These are phyloP conservation scores for Cicer pinnatifidum DNA, from an alignment of 306 rosid genomes.

Conservation along the genomic window DNA sequence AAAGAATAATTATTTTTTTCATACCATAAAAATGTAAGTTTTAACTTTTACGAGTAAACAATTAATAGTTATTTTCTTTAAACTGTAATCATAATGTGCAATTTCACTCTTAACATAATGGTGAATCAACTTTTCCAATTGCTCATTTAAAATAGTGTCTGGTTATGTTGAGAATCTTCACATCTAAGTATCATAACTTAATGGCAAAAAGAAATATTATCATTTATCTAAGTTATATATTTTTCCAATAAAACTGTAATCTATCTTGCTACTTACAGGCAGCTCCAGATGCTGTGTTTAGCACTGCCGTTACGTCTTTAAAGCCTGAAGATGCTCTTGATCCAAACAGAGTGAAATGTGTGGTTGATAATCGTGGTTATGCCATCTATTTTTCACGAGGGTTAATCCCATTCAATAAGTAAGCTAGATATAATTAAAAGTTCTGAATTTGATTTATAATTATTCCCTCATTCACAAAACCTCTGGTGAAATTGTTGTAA, in stretches of 20 bases:
- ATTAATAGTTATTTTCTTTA: conserved; percentile 26
- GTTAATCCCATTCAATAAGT: conserved; percentile 92
- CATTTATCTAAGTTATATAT: conserved; percentile 5
- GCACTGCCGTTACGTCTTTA: conserved; percentile 93
- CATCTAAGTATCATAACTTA: not conserved
- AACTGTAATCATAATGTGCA: conserved; percentile 22
- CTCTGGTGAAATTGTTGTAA: conserved; percentile 15
- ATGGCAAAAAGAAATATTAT: conserved; percentile 25
- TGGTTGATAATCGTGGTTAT: conserved; percentile 73
- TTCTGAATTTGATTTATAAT: not conserved
- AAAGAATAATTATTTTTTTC: conserved; percentile 12
- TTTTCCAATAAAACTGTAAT: conserved; percentile 32
- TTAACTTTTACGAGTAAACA: conserved; percentile 4
- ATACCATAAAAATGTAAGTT: conserved; percentile 4
- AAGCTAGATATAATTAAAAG: conserved; percentile 40
- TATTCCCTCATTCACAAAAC: not conserved
- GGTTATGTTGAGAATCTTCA: conserved; percentile 2
- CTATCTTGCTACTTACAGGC: conserved; percentile 57
- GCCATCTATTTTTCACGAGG: conserved; percentile 98
- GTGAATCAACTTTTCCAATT: conserved; percentile 29
- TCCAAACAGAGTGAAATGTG: conserved; percentile 93
- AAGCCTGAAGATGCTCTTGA: conserved; percentile 86
- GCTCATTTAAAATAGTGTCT: conserved; percentile 5
- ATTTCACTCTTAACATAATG: conserved; percentile 6
- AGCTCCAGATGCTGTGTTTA: conserved; percentile 97